Percentiles rank a stretch among this genome's conserved stretches.
Evolutionary conservation across 345 rosid species (phyloP).

Genomic region (Salix viminalis): DNA sequence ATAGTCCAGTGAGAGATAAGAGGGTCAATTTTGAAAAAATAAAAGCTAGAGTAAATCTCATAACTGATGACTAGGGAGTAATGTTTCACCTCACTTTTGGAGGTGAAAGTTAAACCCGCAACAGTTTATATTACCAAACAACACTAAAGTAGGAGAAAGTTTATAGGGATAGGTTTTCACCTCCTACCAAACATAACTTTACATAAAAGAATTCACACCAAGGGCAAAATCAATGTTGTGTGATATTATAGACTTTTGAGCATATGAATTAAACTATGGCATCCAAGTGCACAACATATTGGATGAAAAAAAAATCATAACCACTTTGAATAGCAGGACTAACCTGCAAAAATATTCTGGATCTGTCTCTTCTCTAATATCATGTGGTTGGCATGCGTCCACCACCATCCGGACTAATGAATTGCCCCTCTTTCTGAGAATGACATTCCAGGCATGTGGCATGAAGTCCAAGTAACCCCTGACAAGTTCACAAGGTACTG

Average conservation of each 20-base stretch:
- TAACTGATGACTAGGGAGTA: not conserved
- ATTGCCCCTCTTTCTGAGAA: constrained; percentile 58
- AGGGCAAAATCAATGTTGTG: not conserved
- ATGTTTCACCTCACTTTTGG: not conserved
- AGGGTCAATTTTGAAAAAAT: not conserved
- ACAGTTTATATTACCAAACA: not conserved
- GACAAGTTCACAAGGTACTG: constrained; percentile 93
- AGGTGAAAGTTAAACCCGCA: not conserved
- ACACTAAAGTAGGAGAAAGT: not conserved
- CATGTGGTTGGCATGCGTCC: constrained; percentile 88
- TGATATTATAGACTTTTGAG: not conserved
- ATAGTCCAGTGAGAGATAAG: not conserved
- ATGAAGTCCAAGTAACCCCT: constrained; percentile 91
- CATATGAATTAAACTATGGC: not conserved
- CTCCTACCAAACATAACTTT: not conserved
- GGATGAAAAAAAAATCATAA: constrained; percentile 4
- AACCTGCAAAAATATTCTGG: constrained; percentile 78
- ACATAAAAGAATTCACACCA: not conserved
- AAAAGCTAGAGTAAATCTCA: not conserved
- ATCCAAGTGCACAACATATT: not conserved
- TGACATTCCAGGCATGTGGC: constrained; percentile 94
- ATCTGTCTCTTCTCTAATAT: constrained; percentile 84
- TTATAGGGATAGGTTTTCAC: not conserved
- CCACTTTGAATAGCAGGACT: constrained; percentile 11
- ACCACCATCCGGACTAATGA: constrained; percentile 77